Conservation (phyloP, 2,329 filamentous ascomycete species). For the Ilyonectria mors-panacis region DNA sequence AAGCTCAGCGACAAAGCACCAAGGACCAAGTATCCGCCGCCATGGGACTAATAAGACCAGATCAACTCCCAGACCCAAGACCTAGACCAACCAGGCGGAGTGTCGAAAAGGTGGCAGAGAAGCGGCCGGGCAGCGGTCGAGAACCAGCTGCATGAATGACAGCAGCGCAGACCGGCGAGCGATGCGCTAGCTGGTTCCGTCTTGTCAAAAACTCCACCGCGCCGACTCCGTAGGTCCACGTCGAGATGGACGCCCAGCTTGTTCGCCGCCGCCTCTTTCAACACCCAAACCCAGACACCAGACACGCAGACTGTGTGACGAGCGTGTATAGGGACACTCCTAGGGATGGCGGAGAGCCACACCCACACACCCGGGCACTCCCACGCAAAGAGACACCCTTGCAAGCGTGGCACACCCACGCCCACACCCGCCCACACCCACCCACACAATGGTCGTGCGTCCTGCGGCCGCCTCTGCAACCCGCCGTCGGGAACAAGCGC, state of each 20-base stretch:
- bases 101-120: constrained; percentile 3
- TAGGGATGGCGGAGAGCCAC: constrained; percentile 10
- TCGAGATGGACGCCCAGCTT: not conserved
- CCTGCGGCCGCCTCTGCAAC: constrained; percentile 59
- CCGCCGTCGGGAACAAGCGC: constrained; percentile 55
- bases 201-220: constrained; percentile 13
- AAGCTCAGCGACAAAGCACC: not conserved
- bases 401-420: constrained; percentile 10
- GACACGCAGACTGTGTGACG: not conserved
- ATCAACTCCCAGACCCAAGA: not conserved
- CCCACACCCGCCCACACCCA: constrained; percentile 32
- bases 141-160: constrained; percentile 28
- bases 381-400: constrained; percentile 10
- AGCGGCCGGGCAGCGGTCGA: constrained; percentile 5
- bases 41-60: not conserved
- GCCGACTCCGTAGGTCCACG: constrained; percentile 2
- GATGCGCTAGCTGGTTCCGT: constrained; percentile 32
- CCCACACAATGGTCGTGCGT: constrained; percentile 51
- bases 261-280: not conserved
- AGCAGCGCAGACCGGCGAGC: constrained; percentile 20
- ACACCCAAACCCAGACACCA: constrained; percentile 1
- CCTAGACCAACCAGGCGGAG: constrained; percentile 4
- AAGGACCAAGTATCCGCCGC: not conserved
- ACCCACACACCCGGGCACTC: constrained; percentile 10
- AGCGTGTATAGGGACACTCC: not conserved